These are phyloP conservation scores for Botrytis tulipae DNA, from an alignment of 2,329 filamentous ascomycete species.

Conservation along the genomic window DNA sequence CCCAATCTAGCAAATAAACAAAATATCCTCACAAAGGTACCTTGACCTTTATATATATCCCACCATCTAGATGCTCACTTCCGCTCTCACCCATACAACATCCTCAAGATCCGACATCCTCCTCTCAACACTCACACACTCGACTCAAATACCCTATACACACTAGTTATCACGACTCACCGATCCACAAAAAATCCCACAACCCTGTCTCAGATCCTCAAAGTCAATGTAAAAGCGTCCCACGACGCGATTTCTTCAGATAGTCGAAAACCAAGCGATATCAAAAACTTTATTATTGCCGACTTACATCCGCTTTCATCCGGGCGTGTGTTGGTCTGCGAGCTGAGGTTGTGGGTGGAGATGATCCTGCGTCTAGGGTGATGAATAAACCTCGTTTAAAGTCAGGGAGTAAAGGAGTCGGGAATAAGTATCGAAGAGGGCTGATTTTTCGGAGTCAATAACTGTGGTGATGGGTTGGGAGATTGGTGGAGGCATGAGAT, in stretches of 20 bases:
- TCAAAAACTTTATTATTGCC: not conserved
- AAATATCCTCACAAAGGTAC: not conserved
- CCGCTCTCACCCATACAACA: not conserved
- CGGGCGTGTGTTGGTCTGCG: not conserved
- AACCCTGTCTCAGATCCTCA: not conserved
- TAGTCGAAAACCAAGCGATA: not conserved
- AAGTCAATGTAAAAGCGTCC: not conserved
- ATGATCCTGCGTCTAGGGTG: not conserved
- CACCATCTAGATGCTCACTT: not conserved
- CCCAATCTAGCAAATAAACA: not conserved
- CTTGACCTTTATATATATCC: not conserved
- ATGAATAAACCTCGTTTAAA: not conserved
- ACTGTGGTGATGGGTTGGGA: not conserved
- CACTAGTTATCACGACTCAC: not conserved
- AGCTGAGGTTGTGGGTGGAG: not conserved
- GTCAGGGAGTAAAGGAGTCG: not conserved
- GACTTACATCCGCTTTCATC: not conserved
- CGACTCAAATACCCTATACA: not conserved
- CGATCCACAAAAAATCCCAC: not conserved
- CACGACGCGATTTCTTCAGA: not conserved
- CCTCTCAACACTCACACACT: not conserved
- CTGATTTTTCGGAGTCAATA: not conserved
- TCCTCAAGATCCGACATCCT: not conserved
- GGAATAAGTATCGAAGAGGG: not conserved
- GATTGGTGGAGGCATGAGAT: not conserved